A percentile compares a stretch with the other conserved stretches of the same genome.
These are phyloP conservation scores for Amaranthus tricolor DNA, from an alignment of 179 eudicot genomes.

Conservation along the genomic window DNA sequence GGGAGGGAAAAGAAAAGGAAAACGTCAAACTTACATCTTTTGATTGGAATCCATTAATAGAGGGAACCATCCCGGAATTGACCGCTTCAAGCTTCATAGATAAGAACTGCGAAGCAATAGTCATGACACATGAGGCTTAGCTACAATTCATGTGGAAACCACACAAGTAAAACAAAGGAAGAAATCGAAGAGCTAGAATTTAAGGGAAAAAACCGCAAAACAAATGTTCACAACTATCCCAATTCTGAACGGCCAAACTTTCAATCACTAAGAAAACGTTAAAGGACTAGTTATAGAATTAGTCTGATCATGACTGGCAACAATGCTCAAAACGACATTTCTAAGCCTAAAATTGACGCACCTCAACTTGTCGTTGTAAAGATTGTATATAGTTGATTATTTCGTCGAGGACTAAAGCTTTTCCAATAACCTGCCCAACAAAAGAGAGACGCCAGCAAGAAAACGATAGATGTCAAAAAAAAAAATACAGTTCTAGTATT, in stretches of 20 bases:
- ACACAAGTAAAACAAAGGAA: background rate
- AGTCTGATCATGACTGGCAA: background rate
- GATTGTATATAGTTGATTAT: constrained; percentile 93
- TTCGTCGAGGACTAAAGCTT: constrained; percentile 94
- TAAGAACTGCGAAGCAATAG: constrained; percentile 59
- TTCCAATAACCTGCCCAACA: constrained; percentile 70
- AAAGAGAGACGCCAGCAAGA: constrained; percentile 1
- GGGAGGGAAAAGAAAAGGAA: background rate
- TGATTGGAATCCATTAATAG: constrained; percentile 56
- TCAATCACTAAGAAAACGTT: background rate
- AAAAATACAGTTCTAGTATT: background rate
- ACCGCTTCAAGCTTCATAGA: constrained; percentile 98
- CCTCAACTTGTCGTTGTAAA: constrained; percentile 93
- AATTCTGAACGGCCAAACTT: too few relatives aligned
- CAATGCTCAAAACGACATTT: background rate
- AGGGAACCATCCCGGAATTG: constrained; percentile 62
- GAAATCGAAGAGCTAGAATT: background rate
- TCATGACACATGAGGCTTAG: background rate
- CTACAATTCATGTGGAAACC: background rate
- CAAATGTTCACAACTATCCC: background rate
- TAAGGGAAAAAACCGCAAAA: background rate
- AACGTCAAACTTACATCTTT: constrained; percentile 65
- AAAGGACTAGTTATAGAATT: background rate
- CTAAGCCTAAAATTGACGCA: constrained; percentile 19
- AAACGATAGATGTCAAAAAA: background rate